Evolutionary conservation across 345 rosid genomes (phyloP), one percentile per base, ranked within the genome.

Genomic region (Euphorbia lathyris): DNA sequence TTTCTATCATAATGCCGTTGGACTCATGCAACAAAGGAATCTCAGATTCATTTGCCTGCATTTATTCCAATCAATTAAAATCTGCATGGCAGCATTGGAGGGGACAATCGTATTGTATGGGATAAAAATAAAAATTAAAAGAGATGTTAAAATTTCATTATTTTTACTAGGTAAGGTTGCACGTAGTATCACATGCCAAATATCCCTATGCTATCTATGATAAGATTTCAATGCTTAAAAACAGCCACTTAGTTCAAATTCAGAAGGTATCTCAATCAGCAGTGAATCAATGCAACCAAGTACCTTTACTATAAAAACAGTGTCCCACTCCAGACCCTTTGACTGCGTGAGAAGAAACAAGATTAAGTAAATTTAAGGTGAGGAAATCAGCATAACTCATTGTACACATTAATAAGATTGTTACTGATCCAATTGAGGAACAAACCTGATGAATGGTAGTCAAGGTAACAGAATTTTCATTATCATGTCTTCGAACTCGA

Each of bases 281-380:
- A n/a, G 53, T 32, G 38, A 30, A 32, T 4, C 67, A 67, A 76
- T 58, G 69, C 10, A 64, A 58, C 13, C 50, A 67, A 68, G 45
- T 86, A 94, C 98, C 97, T 91, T 94, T 74, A 89, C 86, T 70
- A 94, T 82, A 86, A 94, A 94, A 78, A 91, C 97, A 43, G 79
- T 65, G 81, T 91, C 98, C 98, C 98, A 94, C 68, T 94, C 98
- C 71, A 94, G 82, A 77, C 98, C 98, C 84, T 94, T 94, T 26
- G 98, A 91, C 98, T 91, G 87, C 89, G 82, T 62, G 77, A 57
- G 77, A 19, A 68, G 76, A 51, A 52, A 66, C 55, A 58, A 76
- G 20, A 66, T 60, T 57, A 59, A 69, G n/a, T 22, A 25, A 61
- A 65, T 32, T 60, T 52, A 13, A 62, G 26, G 38, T 48, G 47